These are phyloP conservation scores for Gossypium schwendimanii DNA, from an alignment of 441 rosid species.

Conservation along the genomic window DNA sequence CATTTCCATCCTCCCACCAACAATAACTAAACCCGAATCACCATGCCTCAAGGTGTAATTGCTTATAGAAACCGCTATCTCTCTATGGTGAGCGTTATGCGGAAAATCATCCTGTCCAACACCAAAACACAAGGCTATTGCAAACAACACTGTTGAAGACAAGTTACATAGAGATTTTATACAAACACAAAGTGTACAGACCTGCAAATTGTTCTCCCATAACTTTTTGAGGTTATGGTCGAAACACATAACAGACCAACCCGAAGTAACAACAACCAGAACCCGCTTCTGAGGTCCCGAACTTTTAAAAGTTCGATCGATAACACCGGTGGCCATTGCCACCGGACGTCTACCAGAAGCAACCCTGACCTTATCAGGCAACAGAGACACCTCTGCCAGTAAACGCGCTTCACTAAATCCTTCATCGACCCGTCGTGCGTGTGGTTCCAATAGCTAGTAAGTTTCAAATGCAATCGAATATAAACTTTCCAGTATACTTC, in stretches of 20 bases:
- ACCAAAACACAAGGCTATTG: slow-evolving; percentile 11
- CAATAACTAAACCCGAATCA: slow-evolving; percentile 73
- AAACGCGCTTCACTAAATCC: slow-evolving; percentile 86
- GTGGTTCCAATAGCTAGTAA: slow-evolving; percentile 83
- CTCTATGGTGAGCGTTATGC: slow-evolving; percentile 84
- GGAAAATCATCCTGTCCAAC: slow-evolving; percentile 76
- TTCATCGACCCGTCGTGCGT: slow-evolving; percentile 73
- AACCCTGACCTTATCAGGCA: slow-evolving; percentile 86
- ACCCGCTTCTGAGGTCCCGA: slow-evolving; percentile 88
- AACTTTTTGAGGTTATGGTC: slow-evolving; percentile 93
- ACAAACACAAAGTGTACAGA: slow-evolving; percentile 10
- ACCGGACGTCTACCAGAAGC: slow-evolving; percentile 87
- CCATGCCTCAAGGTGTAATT: slow-evolving; percentile 91
- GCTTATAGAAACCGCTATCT: slow-evolving; percentile 77
- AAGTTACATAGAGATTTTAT: background rate
- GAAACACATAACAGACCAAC: slow-evolving; percentile 91
- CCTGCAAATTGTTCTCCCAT: slow-evolving; percentile 94
- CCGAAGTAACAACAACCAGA: slow-evolving; percentile 89
- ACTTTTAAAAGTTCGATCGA: slow-evolving; percentile 54
- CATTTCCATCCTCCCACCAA: slow-evolving; percentile 97
- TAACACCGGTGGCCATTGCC: slow-evolving; percentile 91
- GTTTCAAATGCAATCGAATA: slow-evolving; percentile 6
- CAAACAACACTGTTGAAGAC: background rate
- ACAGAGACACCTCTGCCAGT: slow-evolving; percentile 48
- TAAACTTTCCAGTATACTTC: background rate